These are phyloP conservation scores for Magnolia changhungtana DNA, from an alignment of 164 flowering plant species.

Conservation along the genomic window DNA sequence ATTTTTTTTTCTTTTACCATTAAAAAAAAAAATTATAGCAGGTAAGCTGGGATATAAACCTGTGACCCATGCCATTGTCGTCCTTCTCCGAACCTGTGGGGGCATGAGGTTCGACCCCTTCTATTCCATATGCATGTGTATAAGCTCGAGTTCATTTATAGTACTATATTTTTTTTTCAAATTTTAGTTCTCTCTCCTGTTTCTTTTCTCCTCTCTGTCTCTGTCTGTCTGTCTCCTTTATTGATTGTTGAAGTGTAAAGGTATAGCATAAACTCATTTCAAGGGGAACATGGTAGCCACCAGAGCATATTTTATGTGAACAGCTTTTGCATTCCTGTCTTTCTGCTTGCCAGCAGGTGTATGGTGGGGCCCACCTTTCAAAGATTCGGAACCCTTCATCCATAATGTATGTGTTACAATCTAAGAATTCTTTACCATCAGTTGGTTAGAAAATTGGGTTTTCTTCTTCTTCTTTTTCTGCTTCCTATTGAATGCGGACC, in stretches of 20 bases:
- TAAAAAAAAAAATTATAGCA: neutral
- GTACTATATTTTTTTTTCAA: neutral
- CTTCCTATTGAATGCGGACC: too few relatives aligned
- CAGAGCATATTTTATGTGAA: neutral
- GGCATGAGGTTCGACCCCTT: neutral
- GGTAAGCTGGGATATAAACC: neutral
- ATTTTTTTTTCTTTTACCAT: neutral
- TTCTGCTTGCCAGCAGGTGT: too few relatives aligned
- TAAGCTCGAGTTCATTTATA: neutral
- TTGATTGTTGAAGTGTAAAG: neutral
- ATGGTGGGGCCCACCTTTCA: too few relatives aligned
- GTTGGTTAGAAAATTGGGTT: too few relatives aligned
- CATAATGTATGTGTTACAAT: too few relatives aligned
- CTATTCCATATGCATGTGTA: neutral
- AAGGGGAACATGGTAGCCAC: neutral
- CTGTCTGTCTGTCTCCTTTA: neutral
- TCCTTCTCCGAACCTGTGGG: neutral
- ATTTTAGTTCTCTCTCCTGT: neutral
- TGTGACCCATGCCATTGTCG: neutral
- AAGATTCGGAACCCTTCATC: too few relatives aligned
- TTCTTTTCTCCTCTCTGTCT: neutral
- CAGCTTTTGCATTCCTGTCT: neutral
- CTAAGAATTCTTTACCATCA: too few relatives aligned
- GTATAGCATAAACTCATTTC: neutral
- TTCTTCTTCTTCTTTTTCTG: too few relatives aligned